Base-by-base conservation (phyloP, 306 rosid genomes). In the Morella rubra region DNA sequence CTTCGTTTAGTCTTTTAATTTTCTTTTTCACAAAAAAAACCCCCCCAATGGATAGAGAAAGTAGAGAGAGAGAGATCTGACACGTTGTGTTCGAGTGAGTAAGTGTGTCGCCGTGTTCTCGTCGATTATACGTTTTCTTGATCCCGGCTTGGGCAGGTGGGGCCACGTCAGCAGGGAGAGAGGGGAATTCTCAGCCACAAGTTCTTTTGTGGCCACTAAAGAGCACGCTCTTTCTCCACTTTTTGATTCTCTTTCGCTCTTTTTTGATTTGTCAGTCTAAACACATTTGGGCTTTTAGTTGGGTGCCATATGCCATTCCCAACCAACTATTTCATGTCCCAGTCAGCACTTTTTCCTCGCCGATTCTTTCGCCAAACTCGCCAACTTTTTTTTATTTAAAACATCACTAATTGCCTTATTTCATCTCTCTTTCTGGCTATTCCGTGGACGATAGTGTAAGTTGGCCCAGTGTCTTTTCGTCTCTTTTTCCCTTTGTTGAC, bases 131-230 rank as follows among this genome's bases (percentile, higher is more conserved):
- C 79, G 58, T 45, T 73, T 53, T 32, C 60, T 77, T 67, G n/a
- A 74, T 73, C 81, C 64, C 64, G 64, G 73, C 72, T 71, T 41
- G 51, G 56, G 51, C 55, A 32, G 84, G 75, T 74, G 77, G 47
- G 19, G 82, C 79, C 91, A 87, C 88, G 79, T 82, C 80, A 82
- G 81, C 71, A 1, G 3, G 10, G 5, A 2, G 14, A 72, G 70
- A 37, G 64, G 44, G 64, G 4, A 76, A 82, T 82, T 85, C 77
- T 84, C 80, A 82, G 89, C 91, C 89, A 87, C 88, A 82, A 82
- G 80, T 60, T 44, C 20, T 66, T 58, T 77, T 80, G 88, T 87
- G 85, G 90, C 72, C 68, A 82, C 40, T 19, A 75, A 82, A 59
- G 73, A 76, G 76, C 56, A 69, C 11, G 40, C 69, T 42, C 71